Percentiles rank a stretch among this genome's conserved stretches.
phyloP scores from a whole-genome alignment of 1,284 basidiomycete genomes.

The Puccinia sorghi region DNA sequence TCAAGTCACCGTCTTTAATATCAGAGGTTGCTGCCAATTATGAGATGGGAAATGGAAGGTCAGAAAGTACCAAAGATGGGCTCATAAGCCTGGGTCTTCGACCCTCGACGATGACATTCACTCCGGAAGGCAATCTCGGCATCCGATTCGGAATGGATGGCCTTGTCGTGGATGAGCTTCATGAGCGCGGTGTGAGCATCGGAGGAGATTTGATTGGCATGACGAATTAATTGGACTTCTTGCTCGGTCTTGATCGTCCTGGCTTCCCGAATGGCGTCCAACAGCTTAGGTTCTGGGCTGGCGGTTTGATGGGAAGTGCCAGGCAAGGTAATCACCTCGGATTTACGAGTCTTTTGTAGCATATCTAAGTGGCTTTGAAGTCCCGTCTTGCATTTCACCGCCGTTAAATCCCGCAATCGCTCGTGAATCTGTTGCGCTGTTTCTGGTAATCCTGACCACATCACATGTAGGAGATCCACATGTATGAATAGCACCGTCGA shows the following conservation, averaged over 20 bases:
- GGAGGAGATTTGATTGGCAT: conserved; percentile 26
- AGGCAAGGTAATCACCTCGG: neutral
- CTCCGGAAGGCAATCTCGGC: conserved; percentile 22
- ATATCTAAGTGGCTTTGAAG: neutral
- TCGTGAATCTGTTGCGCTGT: neutral
- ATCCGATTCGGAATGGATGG: conserved; percentile 22
- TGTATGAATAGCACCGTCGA: conserved; percentile 23
- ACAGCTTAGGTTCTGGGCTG: neutral
- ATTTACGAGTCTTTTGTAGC: neutral
- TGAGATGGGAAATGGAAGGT: neutral
- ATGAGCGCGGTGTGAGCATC: conserved; percentile 21
- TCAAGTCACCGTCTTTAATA: too few species aligned
- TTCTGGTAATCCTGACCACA: conserved; percentile 33
- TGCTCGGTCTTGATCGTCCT: conserved; percentile 12
- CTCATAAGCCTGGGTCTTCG: conserved; percentile 36
- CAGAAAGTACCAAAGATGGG: conserved; percentile 31
- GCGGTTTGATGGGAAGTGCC: neutral
- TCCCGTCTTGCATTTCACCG: conserved; percentile 16
- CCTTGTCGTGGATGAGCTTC: neutral
- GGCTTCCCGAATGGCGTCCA: conserved; percentile 19
- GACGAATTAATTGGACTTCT: conserved; percentile 27
- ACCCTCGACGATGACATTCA: conserved; percentile 22
- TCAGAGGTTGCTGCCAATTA: neutral
- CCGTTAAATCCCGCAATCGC: conserved; percentile 2
- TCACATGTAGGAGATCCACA: conserved; percentile 28